These are phyloP conservation scores for Camptophora hylomeconis DNA, from an alignment of 2,329 filamentous ascomycete genomes.

Conservation along the genomic window DNA sequence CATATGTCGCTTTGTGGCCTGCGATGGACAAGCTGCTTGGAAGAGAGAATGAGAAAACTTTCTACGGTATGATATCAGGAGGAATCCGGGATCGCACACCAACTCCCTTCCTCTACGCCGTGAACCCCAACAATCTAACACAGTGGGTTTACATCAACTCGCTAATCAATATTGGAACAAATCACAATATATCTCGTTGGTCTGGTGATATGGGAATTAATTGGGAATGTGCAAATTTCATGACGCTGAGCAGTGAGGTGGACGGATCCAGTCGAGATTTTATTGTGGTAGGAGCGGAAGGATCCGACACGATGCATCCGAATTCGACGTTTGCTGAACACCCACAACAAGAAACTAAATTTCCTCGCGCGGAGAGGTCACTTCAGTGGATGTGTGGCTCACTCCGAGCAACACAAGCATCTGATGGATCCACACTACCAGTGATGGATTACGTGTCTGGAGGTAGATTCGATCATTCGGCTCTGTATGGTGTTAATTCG, in stretches of 20 bases:
- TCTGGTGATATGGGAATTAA: constrained; percentile 38
- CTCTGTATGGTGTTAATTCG: constrained; percentile 36
- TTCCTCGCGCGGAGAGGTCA: constrained; percentile 19
- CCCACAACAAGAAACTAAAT: constrained; percentile 9
- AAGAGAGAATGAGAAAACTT: constrained; percentile 3
- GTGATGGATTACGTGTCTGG: constrained; percentile 27
- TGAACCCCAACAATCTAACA: constrained; percentile 27
- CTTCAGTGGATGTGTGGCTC: constrained; percentile 35
- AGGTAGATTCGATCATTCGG: constrained; percentile 37
- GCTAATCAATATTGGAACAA: constrained; percentile 28
- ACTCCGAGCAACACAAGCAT: constrained; percentile 1
- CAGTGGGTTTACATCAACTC: constrained; percentile 35
- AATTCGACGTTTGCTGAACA: constrained; percentile 6
- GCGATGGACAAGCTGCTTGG: constrained; percentile 13
- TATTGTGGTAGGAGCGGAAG: constrained; percentile 35
- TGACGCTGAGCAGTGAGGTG: constrained; percentile 25
- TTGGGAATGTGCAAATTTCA: constrained; percentile 38
- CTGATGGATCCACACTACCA: constrained; percentile 4
- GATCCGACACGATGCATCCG: constrained; percentile 15
- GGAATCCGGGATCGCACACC: constrained; percentile 31
- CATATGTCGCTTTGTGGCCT: constrained; percentile 24
- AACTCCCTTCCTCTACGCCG: constrained; percentile 34
- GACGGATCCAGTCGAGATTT: constrained; percentile 25
- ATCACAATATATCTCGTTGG: constrained; percentile 31
- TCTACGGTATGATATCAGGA: constrained; percentile 38